A percentile compares a stretch with the other conserved stretches of the same genome.
These are phyloP conservation scores for Pezicula rhizophila DNA, from an alignment of 2,329 filamentous ascomycete genomes.

Conservation along the genomic window DNA sequence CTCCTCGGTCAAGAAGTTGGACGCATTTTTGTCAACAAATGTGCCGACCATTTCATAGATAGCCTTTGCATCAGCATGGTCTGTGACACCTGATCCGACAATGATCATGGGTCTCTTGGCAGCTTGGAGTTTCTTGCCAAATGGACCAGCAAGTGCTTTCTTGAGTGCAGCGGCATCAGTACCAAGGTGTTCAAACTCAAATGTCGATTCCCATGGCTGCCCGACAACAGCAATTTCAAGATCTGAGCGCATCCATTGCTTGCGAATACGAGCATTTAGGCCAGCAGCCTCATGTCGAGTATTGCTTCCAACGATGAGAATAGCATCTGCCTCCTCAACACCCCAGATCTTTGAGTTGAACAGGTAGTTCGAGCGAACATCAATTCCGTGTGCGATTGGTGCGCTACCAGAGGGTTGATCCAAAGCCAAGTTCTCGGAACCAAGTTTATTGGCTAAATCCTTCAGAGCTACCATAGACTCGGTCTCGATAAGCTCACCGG, in stretches of 20 bases:
- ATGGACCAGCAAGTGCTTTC: constrained; percentile 74
- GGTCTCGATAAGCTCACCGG: constrained; percentile 84
- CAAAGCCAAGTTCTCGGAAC: constrained; percentile 90
- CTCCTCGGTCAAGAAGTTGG: constrained; percentile 79
- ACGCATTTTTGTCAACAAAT: constrained; percentile 90
- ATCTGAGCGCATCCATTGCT: constrained; percentile 95
- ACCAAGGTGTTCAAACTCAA: constrained; percentile 90
- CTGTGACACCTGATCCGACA: constrained; percentile 84
- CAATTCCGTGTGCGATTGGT: constrained; percentile 85
- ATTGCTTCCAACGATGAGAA: constrained; percentile 92
- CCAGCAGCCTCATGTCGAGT: constrained; percentile 91
- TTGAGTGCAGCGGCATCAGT: constrained; percentile 74
- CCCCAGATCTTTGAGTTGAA: constrained; percentile 96
- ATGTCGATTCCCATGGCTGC: constrained; percentile 87
- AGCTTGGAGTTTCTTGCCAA: constrained; percentile 84
- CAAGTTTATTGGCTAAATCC: constrained; percentile 92
- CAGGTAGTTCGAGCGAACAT: constrained; percentile 88
- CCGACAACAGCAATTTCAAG: constrained; percentile 89
- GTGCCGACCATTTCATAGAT: constrained; percentile 86
- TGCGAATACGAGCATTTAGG: constrained; percentile 92
- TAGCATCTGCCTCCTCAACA: constrained; percentile 87
- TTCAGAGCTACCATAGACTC: constrained; percentile 95
- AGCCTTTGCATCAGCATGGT: constrained; percentile 85
- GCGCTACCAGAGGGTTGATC: constrained; percentile 80
- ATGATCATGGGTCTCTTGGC: constrained; percentile 96